A percentile compares a stretch with the other conserved stretches of the same genome.
Evolutionary conservation across 805 yeast genomes (phyloP).

Genomic region (Danielozyma ontarioensis): DNA sequence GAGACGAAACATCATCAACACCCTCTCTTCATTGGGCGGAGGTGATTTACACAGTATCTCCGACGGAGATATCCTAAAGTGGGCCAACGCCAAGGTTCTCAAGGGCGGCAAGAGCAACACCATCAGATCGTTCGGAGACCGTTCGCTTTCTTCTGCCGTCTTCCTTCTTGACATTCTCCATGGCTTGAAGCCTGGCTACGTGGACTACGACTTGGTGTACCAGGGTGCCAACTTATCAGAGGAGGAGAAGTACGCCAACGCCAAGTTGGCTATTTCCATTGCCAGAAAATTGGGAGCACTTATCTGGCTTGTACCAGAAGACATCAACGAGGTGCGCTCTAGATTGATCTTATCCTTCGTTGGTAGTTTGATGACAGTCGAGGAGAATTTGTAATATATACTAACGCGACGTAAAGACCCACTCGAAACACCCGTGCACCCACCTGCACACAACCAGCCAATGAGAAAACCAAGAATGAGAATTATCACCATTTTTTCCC

Average conservation of each 20-base stretch:
- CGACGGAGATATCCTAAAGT: conserved; percentile 81
- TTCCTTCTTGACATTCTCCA: conserved; percentile 85
- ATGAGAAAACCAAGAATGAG: neutral
- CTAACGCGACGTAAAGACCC: too few species aligned
- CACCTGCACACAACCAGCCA: conserved; percentile 1
- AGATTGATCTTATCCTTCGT: conserved; percentile 91
- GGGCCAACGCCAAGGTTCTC: conserved; percentile 86
- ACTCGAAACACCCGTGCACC: neutral
- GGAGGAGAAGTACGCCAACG: conserved; percentile 89
- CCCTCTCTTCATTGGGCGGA: conserved; percentile 66
- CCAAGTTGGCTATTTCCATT: conserved; percentile 93
- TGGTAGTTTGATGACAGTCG: conserved; percentile 79
- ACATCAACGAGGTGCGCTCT: conserved; percentile 91
- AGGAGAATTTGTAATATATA: conserved; percentile 12
- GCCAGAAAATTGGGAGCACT: conserved; percentile 97
- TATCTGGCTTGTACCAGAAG: conserved; percentile 99
- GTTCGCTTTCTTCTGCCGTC: conserved; percentile 68
- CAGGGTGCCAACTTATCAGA: conserved; percentile 60
- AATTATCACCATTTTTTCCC: neutral
- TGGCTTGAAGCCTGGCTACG: conserved; percentile 96
- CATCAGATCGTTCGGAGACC: conserved; percentile 83
- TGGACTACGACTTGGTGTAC: conserved; percentile 87
- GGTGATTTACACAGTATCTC: conserved; percentile 51
- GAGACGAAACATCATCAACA: conserved; percentile 90
- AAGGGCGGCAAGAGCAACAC: conserved; percentile 77